Evolutionary conservation across 208 protist genomes (phyloP), one percentile per base, ranked within the genome.

Genomic region (Porcisia hertigi): DNA sequence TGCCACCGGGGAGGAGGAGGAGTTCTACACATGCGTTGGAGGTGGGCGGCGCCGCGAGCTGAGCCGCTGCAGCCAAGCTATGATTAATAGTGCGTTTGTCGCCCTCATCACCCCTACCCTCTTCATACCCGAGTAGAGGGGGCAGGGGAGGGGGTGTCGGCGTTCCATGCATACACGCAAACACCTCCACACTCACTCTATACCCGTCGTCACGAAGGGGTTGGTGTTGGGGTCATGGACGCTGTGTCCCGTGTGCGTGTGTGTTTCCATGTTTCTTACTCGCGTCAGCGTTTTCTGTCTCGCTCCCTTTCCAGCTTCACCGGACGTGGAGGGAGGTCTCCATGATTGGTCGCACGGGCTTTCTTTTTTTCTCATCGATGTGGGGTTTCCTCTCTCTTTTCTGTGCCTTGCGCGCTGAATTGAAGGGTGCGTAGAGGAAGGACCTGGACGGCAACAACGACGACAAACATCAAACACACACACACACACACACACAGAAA

Each of bases 1-100:
- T 5, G 57, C 3, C 41, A 18, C 52, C 14, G 65, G 41, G 60
- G 55, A 25, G 36, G 67, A 73, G 23, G 77, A 75, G 34, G 62
- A 57, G 9, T 80, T 66, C 39, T 72, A 30, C 49, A 41, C 9
- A 25, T 85, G 75, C 70, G 60, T 47, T 49, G 85, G 85, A 8
- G 87, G 87, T 49, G 87, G 87, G 49, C 71, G 62, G n/a, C 81
- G 88, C 1, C 63, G 69, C 30, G 82, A 89, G 66, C 34, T 93
- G 57, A 80, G 82, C 6, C 86, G 83, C 2, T 89, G 81, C 52
- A 64, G 58, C 0, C 80, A 88, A 57, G 87, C 84, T 0, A 89
- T 96, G 86, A 82, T 96, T 23, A 96, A 89, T 64, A 94, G 89
- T 70, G 75, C 77, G 8, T 96, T 85, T 62, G 85, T 94, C 23